Evolutionary conservation across 2,329 filamentous ascomycete genomes (phyloP).

Genomic region (Akanthomyces lecanii): DNA sequence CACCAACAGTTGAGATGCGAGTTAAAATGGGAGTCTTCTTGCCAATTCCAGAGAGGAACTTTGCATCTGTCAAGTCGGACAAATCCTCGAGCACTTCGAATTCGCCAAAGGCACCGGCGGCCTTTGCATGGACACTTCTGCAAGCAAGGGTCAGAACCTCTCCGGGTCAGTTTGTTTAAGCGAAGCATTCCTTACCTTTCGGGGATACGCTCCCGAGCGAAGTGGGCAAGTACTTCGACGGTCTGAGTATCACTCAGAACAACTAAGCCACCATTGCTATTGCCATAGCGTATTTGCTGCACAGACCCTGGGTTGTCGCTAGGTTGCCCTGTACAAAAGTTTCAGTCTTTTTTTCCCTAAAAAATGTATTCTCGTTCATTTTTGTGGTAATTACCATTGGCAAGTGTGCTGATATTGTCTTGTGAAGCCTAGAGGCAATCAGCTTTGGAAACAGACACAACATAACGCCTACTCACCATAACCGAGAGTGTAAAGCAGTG

Average conservation of each 20-base stretch:
- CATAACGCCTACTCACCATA: neutral
- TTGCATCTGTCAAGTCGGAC: slow-evolving; percentile 48
- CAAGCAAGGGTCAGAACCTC: neutral
- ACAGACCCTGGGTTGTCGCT: slow-evolving; percentile 21
- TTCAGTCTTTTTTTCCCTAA: neutral
- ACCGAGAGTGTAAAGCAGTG: neutral
- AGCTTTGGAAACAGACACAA: neutral
- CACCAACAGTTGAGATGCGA: slow-evolving; percentile 64
- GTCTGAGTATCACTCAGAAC: slow-evolving; percentile 50
- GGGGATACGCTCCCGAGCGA: slow-evolving; percentile 55
- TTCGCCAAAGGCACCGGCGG: slow-evolving; percentile 42
- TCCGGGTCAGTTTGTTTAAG: neutral
- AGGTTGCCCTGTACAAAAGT: neutral
- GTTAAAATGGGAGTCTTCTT: slow-evolving; percentile 43
- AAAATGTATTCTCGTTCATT: neutral
- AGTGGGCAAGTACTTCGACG: slow-evolving; percentile 53
- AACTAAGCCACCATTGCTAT: slow-evolving; percentile 34
- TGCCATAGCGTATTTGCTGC: slow-evolving; percentile 25
- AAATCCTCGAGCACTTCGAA: slow-evolving; percentile 55
- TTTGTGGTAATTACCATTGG: neutral
- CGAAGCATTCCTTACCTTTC: slow-evolving; percentile 35
- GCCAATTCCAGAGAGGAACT: slow-evolving; percentile 45
- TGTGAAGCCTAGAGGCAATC: neutral
- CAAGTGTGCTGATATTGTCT: neutral
- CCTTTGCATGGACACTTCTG: slow-evolving; percentile 24